Conservation (phyloP, 306 rosid species). For the Rosa lucieae region DNA sequence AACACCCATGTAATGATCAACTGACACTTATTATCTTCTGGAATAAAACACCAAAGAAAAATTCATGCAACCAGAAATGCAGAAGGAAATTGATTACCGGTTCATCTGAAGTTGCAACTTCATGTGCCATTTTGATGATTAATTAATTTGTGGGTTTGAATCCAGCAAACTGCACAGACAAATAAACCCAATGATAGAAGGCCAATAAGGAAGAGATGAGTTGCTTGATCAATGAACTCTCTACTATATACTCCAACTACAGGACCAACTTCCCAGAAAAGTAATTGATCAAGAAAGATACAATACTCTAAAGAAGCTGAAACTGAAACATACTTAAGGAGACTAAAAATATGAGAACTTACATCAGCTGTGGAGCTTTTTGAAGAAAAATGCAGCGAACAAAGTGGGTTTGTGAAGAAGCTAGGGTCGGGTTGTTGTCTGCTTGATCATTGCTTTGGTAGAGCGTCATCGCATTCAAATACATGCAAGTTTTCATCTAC, state of each 20-base stretch:
- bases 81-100: constrained; percentile 36
- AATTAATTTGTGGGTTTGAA: neutral
- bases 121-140: constrained; percentile 49
- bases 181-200: neutral
- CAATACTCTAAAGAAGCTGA: neutral
- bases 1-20: constrained; percentile 13
- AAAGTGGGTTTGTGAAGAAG: neutral
- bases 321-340: neutral
- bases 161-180: constrained; percentile 25
- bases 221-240: neutral
- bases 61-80: neutral
- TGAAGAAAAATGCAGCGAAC: neutral
- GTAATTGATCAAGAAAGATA: neutral
- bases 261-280: neutral
- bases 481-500: neutral
- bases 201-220: neutral
- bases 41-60: neutral
- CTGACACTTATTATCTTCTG: neutral
- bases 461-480: neutral
- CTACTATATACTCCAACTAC: neutral
- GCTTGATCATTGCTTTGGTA: too few relatives aligned
- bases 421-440: neutral
- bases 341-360: neutral
- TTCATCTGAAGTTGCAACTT: constrained; percentile 39
- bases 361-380: neutral